A percentile compares a stretch with the other conserved stretches of the same genome.
These are phyloP conservation scores for Colletotrichum spaethianum DNA, from an alignment of 2,329 filamentous ascomycete genomes.

Conservation along the genomic window DNA sequence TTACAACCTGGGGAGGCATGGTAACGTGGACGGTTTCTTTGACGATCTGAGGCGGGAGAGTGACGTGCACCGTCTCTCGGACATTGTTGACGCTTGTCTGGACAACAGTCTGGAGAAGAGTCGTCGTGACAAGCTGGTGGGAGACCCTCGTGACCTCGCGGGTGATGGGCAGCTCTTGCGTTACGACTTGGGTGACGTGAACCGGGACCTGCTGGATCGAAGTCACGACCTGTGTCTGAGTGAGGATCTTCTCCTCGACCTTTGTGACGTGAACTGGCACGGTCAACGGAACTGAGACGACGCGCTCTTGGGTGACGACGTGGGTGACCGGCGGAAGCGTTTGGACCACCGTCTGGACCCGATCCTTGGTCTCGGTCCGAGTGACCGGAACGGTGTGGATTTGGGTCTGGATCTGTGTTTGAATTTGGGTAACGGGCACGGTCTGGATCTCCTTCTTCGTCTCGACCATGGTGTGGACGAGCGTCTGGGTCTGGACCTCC, in stretches of 20 bases:
- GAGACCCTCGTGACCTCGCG: conserved; percentile 18
- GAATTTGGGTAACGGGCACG: conserved; percentile 17
- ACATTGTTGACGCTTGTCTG: conserved; percentile 17
- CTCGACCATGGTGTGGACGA: no score
- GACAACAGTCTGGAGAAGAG: conserved; percentile 16
- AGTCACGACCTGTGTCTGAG: conserved; percentile 20
- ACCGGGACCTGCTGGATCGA: conserved; percentile 9
- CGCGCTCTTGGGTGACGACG: conserved; percentile 18
- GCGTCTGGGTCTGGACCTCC: conserved; percentile 20
- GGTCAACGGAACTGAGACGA: conserved; percentile 15
- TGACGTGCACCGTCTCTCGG: conserved; percentile 18
- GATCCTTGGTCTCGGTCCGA: no score
- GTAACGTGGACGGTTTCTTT: conserved; percentile 7
- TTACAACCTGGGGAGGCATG: conserved; percentile 12
- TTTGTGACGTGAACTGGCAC: conserved; percentile 19
- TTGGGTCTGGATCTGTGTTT: conserved; percentile 19
- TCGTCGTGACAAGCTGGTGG: conserved; percentile 6
- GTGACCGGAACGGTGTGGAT: no score
- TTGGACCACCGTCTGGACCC: conserved; percentile 17
- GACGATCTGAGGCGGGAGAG: not conserved
- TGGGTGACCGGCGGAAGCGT: conserved; percentile 27
- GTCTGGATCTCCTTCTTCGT: conserved; percentile 19
- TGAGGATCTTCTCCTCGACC: conserved; percentile 20
- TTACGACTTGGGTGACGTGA: conserved; percentile 13
- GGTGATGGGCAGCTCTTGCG: conserved; percentile 13